A percentile compares a stretch with the other conserved stretches of the same genome.
Conservation (phyloP, 345 rosid species). For the Eucalyptus brandiana region DNA sequence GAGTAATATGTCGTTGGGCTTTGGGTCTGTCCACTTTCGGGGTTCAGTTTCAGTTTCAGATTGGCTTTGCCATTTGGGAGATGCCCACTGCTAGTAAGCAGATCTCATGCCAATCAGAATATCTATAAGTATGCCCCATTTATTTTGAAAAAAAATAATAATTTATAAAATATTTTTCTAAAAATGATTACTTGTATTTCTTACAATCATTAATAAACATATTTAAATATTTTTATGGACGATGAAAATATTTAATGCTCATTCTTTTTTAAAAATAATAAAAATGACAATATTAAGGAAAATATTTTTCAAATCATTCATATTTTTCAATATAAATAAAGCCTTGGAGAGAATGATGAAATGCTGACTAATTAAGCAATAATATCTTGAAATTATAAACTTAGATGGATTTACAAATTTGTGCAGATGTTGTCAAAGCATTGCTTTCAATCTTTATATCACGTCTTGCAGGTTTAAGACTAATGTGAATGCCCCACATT, state of each 20-base stretch:
- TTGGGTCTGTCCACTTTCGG: not conserved
- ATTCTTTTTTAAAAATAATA: not conserved
- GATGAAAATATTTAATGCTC: accelerated
- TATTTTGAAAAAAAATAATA: accelerated
- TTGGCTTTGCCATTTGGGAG: not conserved
- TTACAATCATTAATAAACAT: not conserved
- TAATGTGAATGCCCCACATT: not conserved
- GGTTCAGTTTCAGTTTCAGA: not conserved
- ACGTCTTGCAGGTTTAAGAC: not conserved
- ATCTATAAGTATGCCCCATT: too few relatives aligned
- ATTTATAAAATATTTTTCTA: too few relatives aligned
- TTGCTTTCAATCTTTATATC: not conserved
- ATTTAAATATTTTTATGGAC: too few relatives aligned
- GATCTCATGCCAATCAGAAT: not conserved
- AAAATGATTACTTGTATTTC: accelerated
- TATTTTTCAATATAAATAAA: too few relatives aligned
- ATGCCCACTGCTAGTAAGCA: not conserved
- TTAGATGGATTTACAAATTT: not conserved
- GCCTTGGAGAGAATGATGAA: not conserved
- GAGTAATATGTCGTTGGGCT: not conserved
- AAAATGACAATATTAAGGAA: too few relatives aligned
- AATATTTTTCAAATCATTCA: too few relatives aligned
- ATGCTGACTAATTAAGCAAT: not conserved
- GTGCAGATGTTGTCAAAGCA: not conserved
- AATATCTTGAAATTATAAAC: not conserved